Evolutionary conservation across 1,284 basidiomycete genomes (phyloP).

Genomic region (Trametes pubescens): DNA sequence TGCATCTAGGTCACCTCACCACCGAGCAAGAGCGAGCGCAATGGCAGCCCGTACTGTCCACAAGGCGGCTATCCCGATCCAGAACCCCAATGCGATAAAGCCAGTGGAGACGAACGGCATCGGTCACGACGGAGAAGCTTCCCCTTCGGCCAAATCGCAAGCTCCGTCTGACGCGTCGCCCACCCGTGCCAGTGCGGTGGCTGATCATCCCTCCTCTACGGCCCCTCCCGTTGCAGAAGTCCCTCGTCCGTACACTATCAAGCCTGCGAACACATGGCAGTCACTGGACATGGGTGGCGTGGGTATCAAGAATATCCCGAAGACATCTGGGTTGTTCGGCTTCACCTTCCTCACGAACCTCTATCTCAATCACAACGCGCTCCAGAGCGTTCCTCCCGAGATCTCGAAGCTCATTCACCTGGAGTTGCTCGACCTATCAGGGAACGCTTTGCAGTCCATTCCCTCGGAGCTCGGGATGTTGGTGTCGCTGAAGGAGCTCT

Average conservation of each 20-base stretch:
- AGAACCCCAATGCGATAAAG: constrained; percentile 77
- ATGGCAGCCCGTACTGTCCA: constrained; percentile 80
- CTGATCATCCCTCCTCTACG: constrained; percentile 77
- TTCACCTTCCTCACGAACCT: constrained; percentile 94
- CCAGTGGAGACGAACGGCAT: constrained; percentile 49
- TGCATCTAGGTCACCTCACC: constrained; percentile 78
- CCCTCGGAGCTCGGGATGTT: constrained; percentile 94
- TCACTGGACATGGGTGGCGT: constrained; percentile 98
- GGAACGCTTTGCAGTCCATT: constrained; percentile 83
- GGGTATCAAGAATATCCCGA: constrained; percentile 89
- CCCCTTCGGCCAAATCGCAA: constrained; percentile 40
- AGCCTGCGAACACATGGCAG: constrained; percentile 83
- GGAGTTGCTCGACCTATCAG: constrained; percentile 92
- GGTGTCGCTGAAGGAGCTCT: constrained; percentile 89
- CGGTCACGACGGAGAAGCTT: constrained; percentile 37
- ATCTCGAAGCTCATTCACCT: constrained; percentile 89
- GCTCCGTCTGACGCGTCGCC: constrained; percentile 51
- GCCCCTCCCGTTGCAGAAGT: constrained; percentile 71
- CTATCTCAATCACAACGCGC: constrained; percentile 97
- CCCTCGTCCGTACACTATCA: constrained; percentile 63
- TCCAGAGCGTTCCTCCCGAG: constrained; percentile 83
- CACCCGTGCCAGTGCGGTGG: constrained; percentile 46
- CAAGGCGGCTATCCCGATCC: constrained; percentile 85
- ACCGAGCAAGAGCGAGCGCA: constrained; percentile 80
- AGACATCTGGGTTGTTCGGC: constrained; percentile 86